Conservation (phyloP, 176 grass and related monocot species). For the Rhynchospora pubera region DNA sequence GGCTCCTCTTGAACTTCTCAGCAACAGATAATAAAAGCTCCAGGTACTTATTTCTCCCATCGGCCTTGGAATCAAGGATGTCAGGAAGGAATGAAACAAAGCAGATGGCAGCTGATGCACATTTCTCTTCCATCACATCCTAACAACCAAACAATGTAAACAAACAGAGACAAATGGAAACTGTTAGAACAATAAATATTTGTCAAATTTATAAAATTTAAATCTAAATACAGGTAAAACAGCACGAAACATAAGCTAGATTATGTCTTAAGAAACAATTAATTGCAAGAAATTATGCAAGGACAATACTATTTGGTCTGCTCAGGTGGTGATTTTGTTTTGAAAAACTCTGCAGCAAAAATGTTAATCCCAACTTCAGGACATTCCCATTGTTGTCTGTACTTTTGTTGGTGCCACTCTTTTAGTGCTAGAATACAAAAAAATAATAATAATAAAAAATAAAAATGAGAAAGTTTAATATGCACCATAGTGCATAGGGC, state of each 20-base stretch:
- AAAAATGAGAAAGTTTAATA: no score
- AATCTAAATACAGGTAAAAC: not conserved
- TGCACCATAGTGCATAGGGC: no score
- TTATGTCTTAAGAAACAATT: not conserved
- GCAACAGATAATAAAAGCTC: slow-evolving; percentile 70
- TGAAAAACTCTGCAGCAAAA: not conserved
- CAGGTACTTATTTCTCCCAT: slow-evolving; percentile 93
- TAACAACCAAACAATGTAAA: slow-evolving; percentile 22
- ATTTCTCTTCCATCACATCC: slow-evolving; percentile 93
- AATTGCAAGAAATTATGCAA: not conserved
- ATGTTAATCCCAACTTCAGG: not conserved
- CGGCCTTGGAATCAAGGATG: slow-evolving; percentile 95
- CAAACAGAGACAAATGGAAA: not conserved
- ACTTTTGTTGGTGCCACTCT: not conserved
- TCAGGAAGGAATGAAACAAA: slow-evolving; percentile 99
- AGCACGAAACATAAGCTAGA: not conserved
- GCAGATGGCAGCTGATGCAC: slow-evolving; percentile 91
- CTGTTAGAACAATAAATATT: not conserved
- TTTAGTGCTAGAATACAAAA: not conserved
- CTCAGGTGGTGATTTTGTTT: not conserved
- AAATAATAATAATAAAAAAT: no score
- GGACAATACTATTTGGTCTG: not conserved
- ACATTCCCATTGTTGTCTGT: not conserved
- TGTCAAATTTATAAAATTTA: not conserved
- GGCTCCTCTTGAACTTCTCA: slow-evolving; percentile 89